A percentile compares a stretch with the other conserved stretches of the same genome.
Conservation (phyloP, 2,329 filamentous ascomycete genomes). For the Ceratocystis destructans region DNA sequence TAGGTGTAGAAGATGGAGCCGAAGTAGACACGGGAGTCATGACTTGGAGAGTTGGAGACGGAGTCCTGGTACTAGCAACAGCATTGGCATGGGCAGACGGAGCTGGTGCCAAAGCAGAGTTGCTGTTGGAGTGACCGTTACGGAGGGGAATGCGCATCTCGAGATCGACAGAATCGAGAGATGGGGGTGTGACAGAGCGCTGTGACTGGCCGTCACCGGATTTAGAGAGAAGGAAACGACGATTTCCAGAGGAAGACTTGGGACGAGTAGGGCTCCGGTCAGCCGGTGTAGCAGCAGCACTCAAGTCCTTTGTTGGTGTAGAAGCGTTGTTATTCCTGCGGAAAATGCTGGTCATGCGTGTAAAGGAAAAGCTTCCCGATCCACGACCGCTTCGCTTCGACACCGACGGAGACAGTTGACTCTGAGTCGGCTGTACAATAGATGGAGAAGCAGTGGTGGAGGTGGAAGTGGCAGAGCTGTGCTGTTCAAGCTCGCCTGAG, state of each 20-base stretch:
- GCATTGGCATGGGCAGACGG: neutral
- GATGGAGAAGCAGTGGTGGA: constrained; percentile 11
- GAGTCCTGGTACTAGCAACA: neutral
- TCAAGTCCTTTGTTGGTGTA: neutral
- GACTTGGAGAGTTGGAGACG: neutral
- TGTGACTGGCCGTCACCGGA: constrained; percentile 30
- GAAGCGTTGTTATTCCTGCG: neutral
- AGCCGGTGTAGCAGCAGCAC: neutral
- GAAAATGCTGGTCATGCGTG: constrained; percentile 9
- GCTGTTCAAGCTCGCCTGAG: constrained; percentile 15
- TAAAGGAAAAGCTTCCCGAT: constrained; percentile 9
- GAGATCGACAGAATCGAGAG: constrained; percentile 32
- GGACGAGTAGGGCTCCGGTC: neutral
- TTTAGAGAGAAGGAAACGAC: constrained; percentile 35
- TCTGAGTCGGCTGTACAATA: neutral
- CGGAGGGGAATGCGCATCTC: constrained; percentile 29
- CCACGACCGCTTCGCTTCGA: neutral
- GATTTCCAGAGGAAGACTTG: constrained; percentile 21
- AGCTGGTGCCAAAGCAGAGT: constrained; percentile 23
- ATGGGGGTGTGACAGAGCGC: constrained; percentile 38
- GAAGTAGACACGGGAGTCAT: constrained; percentile 29
- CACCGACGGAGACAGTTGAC: constrained; percentile 1
- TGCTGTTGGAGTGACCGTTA: constrained; percentile 17
- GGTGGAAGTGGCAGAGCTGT: constrained; percentile 13
- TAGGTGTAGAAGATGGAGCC: neutral